Evolutionary conservation across 306 rosid genomes (phyloP).

Genomic region (Cotoneaster glaucophyllus): DNA sequence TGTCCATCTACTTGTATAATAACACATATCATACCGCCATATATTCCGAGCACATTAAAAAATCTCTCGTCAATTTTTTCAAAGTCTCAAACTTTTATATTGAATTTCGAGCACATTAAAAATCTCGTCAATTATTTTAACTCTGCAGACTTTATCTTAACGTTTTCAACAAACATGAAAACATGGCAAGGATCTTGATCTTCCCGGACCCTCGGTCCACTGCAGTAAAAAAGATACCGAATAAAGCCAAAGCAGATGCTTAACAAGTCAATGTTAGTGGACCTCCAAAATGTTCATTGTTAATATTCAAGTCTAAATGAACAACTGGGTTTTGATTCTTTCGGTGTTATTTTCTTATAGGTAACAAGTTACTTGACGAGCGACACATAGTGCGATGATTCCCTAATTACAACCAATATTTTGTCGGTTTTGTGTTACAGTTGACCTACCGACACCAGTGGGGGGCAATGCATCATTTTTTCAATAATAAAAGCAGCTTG

Average conservation of each 20-base stretch:
- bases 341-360: background rate
- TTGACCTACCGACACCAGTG: background rate
- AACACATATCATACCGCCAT: fast-evolving
- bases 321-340: background rate
- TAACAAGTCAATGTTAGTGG: background rate
- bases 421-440: background rate
- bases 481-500: background rate
- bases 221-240: background rate
- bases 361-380: background rate
- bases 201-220: background rate
- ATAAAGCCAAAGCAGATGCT: background rate
- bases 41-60: no score
- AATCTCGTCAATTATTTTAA: background rate
- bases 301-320: background rate
- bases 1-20: no score
- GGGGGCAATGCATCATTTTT: background rate
- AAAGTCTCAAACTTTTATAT: background rate
- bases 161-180: no score
- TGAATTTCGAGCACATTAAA: background rate
- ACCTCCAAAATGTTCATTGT: background rate
- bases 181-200: no score
- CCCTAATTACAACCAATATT: background rate
- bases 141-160: background rate
- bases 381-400: background rate
- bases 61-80: background rate